Evolutionary conservation across 768 basidiomycete species (phyloP).

Genomic region (Lentinula guzmanii): DNA sequence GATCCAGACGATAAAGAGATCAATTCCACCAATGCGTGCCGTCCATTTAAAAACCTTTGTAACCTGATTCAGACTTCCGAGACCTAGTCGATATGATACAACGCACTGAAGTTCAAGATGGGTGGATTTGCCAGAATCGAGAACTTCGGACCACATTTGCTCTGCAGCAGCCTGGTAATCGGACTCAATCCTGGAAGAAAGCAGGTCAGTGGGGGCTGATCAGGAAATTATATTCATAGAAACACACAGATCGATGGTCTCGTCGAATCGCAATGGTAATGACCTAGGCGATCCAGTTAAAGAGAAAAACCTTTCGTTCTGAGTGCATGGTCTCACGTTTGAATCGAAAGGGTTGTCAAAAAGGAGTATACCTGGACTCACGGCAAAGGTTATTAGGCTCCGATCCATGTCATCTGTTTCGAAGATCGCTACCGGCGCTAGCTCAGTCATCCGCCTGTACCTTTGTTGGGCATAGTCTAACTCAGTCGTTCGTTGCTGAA

Average conservation of each 20-base stretch:
- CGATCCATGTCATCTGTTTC: constrained; percentile 1
- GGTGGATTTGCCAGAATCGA: background rate
- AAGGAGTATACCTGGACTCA: background rate
- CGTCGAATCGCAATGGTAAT: constrained; percentile 1
- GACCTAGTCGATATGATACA: background rate
- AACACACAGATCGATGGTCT: background rate
- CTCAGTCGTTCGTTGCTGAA: background rate
- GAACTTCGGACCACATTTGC: background rate
- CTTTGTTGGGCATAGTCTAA: background rate
- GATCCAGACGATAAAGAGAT: background rate
- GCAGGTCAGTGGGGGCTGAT: background rate
- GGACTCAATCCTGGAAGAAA: background rate
- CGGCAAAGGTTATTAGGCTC: constrained; percentile 1
- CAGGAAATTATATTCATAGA: background rate
- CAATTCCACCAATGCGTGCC: background rate
- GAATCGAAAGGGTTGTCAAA: background rate
- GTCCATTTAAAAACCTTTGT: background rate
- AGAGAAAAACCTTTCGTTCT: constrained; percentile 2
- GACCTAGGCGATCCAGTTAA: background rate
- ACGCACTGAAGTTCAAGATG: background rate
- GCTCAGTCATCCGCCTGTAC: constrained; percentile 2
- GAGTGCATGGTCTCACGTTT: background rate
- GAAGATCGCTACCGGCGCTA: constrained; percentile 3
- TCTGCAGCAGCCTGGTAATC: background rate
- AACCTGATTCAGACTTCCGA: background rate